phyloP scores from a whole-genome alignment of 257 asterid genomes.

The Fraxinus excelsior region DNA sequence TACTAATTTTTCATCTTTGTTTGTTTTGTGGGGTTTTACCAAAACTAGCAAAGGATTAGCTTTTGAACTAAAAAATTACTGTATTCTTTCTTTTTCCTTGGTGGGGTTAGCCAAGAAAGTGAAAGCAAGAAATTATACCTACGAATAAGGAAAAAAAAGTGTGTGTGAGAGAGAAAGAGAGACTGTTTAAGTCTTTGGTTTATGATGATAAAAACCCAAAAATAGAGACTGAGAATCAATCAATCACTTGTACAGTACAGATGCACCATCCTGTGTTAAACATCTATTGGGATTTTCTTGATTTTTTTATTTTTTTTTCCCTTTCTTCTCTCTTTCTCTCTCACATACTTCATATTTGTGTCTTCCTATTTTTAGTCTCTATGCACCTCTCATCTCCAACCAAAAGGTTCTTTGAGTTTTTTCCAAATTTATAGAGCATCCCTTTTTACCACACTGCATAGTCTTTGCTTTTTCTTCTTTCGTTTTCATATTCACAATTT shows the following conservation, averaged over 20 bases:
- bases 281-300: conserved; percentile 25
- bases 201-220: conserved; percentile 17
- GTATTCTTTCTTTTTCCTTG: conserved; percentile 18
- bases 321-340: conserved; percentile 2
- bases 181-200: too few relatives aligned
- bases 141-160: background rate
- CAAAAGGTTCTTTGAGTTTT: conserved; percentile 46
- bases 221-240: conserved; percentile 35
- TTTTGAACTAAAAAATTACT: conserved; percentile 13
- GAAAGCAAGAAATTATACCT: background rate
- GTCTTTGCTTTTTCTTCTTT: conserved; percentile 19
- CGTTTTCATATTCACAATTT: conserved; percentile 22
- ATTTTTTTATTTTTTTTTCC: background rate
- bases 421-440: conserved; percentile 59
- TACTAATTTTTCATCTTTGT: conserved; percentile 9
- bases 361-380: conserved; percentile 54
- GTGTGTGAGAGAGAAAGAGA: background rate
- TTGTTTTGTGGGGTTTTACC: conserved; percentile 32
- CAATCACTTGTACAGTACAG: conserved; percentile 31
- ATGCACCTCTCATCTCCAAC: conserved; percentile 38
- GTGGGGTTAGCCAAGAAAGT: conserved; percentile 25
- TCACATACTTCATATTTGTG: conserved; percentile 29
- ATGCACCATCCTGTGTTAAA: conserved; percentile 18
- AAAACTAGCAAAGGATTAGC: conserved; percentile 48
- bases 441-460: conserved; percentile 29